Evolutionary conservation across 306 rosid genomes (phyloP), one percentile per base, ranked within the genome.

Genomic region (Dryas octopetala): DNA sequence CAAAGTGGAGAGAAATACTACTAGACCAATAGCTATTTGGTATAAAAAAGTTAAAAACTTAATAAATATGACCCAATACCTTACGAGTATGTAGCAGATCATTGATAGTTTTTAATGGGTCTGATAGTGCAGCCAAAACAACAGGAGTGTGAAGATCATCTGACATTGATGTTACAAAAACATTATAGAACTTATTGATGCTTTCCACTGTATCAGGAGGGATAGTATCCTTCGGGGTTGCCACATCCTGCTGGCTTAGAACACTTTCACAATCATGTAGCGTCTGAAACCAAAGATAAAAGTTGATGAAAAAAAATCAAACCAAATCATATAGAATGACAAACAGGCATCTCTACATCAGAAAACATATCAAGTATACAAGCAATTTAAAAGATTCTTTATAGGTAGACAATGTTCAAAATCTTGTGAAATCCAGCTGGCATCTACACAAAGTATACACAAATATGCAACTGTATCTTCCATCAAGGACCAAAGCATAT

Each of bases 81-180:
- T 90, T 85, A 9, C 92, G 97, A 49, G 97, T 90, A 77, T 87
- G 93, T 54, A 95, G 84, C 74, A 95, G 84, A 86, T 95, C 99
- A 78, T 95, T 95, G 55, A 90, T 89, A 67, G 79, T 83, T 82
- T 95, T 95, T 71, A 95, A 83, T 50, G 97, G 97, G 44, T 92
- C 99, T 70, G 97, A 92, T 43, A 95, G 69, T 55, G 91, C 90
- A 47, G 97, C 96, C 77, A 95, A 84, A 62, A 88, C 93, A 74
- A 83, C 97, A 40, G 97, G 74, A 73, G 97, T 92, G 80, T 87
- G 97, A 84, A 95, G 91, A 85, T 95, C 97, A 84, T 92, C 99
- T 0, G 93, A 89, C 97, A 95, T 92, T 46, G 99, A 92, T 71
- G 91, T 77, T 80, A 80, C 60, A 74, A 90, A 89, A 80, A 83